phyloP scores from a whole-genome alignment of 192 early-diverging fungal genomes.

The Rhizophagus sp. region DNA sequence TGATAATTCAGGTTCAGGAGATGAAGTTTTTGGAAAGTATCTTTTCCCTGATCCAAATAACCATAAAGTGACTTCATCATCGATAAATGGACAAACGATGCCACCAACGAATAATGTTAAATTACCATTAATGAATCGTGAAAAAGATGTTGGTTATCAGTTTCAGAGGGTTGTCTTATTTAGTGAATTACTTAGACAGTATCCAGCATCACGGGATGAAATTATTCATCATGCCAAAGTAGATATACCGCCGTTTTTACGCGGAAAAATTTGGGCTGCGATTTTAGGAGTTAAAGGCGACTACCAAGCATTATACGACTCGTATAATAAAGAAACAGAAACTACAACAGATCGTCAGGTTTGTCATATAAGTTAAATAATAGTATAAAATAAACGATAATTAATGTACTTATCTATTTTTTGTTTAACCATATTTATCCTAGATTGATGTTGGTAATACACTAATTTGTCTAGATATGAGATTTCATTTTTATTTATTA shows the following conservation, averaged over 20 bases:
- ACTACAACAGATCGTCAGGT: slow-evolving; percentile 58
- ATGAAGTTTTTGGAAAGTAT: slow-evolving; percentile 32
- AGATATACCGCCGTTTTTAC: slow-evolving; percentile 61
- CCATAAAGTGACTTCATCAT: neutral
- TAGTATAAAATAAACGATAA: neutral
- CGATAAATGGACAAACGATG: slow-evolving; percentile 24
- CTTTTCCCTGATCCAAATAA: neutral
- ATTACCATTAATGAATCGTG: slow-evolving; percentile 50
- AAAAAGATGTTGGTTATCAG: slow-evolving; percentile 64
- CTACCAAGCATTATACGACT: slow-evolving; percentile 50
- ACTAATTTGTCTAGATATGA: neutral
- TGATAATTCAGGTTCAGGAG: slow-evolving; percentile 36
- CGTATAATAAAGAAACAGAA: slow-evolving; percentile 53
- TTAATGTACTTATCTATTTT: neutral
- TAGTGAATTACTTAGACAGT: slow-evolving; percentile 53
- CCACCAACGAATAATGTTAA: slow-evolving; percentile 40
- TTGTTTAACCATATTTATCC: neutral
- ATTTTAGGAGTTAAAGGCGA: slow-evolving; percentile 62
- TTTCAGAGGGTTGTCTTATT: slow-evolving; percentile 57
- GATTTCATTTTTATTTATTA: neutral
- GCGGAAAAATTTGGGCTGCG: slow-evolving; percentile 68
- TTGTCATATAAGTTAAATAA: slow-evolving; percentile 2
- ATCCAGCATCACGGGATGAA: slow-evolving; percentile 56
- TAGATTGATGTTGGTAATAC: slow-evolving; percentile 34
- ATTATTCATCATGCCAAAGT: slow-evolving; percentile 61